A percentile compares a stretch with the other conserved stretches of the same genome.
Conservation (phyloP, 2,329 filamentous ascomycete species). For the Monilinia laxa region DNA sequence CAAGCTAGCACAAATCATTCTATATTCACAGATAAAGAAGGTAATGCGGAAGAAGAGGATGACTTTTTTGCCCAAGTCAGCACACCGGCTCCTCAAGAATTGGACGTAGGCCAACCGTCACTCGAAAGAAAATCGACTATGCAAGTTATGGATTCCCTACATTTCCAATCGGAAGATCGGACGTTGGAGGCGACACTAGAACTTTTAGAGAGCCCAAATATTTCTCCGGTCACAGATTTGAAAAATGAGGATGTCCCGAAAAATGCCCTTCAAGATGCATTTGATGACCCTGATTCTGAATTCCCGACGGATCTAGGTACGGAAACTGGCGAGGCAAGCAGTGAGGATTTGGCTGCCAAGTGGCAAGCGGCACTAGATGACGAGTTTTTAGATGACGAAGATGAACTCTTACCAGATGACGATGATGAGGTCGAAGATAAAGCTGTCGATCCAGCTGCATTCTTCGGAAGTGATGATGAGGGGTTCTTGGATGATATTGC, state of each 20-base stretch:
- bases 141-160: slow-evolving; percentile 59
- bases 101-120: slow-evolving; percentile 25
- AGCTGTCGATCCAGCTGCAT: slow-evolving; percentile 60
- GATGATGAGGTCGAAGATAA: slow-evolving; percentile 44
- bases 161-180: slow-evolving; percentile 39
- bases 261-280: slow-evolving; percentile 34
- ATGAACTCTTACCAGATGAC: slow-evolving; percentile 61
- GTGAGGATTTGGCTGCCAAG: slow-evolving; percentile 68
- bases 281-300: slow-evolving; percentile 35
- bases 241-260: slow-evolving; percentile 18
- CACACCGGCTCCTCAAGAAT: slow-evolving; percentile 36
- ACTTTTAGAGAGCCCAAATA: slow-evolving; percentile 26
- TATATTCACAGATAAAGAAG: slow-evolving; percentile 43
- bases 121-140: slow-evolving; percentile 70
- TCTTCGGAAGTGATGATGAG: slow-evolving; percentile 81
- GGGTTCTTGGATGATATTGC: slow-evolving; percentile 69
- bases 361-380: slow-evolving; percentile 85
- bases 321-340: slow-evolving; percentile 42
- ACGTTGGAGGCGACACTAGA: slow-evolving; percentile 25
- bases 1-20: slow-evolving; percentile 23
- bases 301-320: slow-evolving; percentile 34
- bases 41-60: slow-evolving; percentile 43
- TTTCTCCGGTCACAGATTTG: neutral
- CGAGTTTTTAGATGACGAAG: slow-evolving; percentile 57
- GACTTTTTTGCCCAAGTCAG: slow-evolving; percentile 57